Percentiles rank a stretch among this genome's conserved stretches.
These are phyloP conservation scores for Karstenula rhodostoma DNA, from an alignment of 2,329 filamentous ascomycete species.

Conservation along the genomic window DNA sequence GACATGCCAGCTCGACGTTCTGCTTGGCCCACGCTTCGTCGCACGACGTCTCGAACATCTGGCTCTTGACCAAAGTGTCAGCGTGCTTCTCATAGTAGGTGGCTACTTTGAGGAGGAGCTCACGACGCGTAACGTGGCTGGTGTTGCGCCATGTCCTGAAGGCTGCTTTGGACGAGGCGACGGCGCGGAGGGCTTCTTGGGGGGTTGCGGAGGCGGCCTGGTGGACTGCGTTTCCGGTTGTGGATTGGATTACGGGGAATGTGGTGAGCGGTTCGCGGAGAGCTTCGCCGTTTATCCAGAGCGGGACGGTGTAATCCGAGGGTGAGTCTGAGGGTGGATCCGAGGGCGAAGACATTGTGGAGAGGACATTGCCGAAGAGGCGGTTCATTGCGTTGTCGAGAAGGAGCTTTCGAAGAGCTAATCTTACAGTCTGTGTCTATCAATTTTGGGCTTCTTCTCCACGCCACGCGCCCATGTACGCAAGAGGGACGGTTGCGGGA, in stretches of 20 bases:
- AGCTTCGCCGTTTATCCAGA: conserved; percentile 37
- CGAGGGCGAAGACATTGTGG: conserved; percentile 18
- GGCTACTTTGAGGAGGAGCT: conserved; percentile 38
- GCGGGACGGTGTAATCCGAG: conserved; percentile 34
- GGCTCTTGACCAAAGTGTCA: conserved; percentile 31
- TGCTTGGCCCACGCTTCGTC: conserved; percentile 50
- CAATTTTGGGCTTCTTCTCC: neutral
- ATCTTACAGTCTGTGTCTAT: neutral
- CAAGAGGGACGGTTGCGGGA: neutral
- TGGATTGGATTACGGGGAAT: conserved; percentile 32
- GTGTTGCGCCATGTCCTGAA: conserved; percentile 41
- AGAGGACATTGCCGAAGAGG: neutral
- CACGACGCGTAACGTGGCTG: conserved; percentile 32
- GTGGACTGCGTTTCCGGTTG: conserved; percentile 32
- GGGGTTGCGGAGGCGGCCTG: conserved; percentile 32
- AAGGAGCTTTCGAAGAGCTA: neutral
- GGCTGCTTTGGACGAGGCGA: conserved; percentile 35
- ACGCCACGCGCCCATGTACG: neutral
- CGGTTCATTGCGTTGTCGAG: neutral
- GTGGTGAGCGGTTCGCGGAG: conserved; percentile 22
- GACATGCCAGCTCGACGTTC: conserved; percentile 39
- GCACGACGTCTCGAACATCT: conserved; percentile 43
- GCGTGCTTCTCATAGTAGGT: conserved; percentile 36
- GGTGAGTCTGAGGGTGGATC: too few relatives aligned
- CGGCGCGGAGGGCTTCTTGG: conserved; percentile 28